Evolutionary conservation across 2,329 filamentous ascomycete genomes (phyloP), one percentile per base, ranked within the genome.

Genomic region (Aspergillus quadricinctus): DNA sequence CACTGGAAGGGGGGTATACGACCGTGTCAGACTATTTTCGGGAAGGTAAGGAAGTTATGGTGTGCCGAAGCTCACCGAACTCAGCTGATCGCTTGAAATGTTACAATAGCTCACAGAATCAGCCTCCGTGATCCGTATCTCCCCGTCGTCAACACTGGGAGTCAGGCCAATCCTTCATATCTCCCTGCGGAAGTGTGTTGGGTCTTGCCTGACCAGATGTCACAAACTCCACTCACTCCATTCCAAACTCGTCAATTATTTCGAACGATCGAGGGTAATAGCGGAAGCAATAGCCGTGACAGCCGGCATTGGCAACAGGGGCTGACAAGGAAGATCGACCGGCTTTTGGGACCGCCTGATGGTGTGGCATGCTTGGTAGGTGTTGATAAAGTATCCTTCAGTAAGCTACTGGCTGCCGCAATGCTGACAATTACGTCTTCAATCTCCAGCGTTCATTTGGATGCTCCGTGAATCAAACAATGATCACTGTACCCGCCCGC

Each of bases 131-230:
- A 57, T 6, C 64, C 65, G 0, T 61, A 77, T 4, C 69, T 79
- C 1, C 86, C 88, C 0, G 75, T 89, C 0, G 70, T 92, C 60
- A 90, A 91, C 64, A 75, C 87, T 28, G 87, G 87, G 1, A 82
- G 72, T 7, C 60, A 61, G 0, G 68, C 73, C 0, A 80, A 78
- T n/a, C 85, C 87, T 0, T 75, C 76, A 0, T 90, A 87, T 62
- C 71, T 88, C 48, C 87, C 88, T 0, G 80, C 83, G 0, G 87
- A 92, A 65, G 72, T 85, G 4, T 84, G 87, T 56, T 70, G 73
- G 2, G 79, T 92, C 5, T 63, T 84, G 3, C 78, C 81, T 0
- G 88, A 87, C 0, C 88, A 92, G 63, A 68, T 80, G 0, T 78
- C 84, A 49, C 90, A 25, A 77, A 67, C 1, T 74, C 77, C 0